These are phyloP conservation scores for Striga hermonthica DNA, from an alignment of 305 asterid genomes.

Conservation along the genomic window DNA sequence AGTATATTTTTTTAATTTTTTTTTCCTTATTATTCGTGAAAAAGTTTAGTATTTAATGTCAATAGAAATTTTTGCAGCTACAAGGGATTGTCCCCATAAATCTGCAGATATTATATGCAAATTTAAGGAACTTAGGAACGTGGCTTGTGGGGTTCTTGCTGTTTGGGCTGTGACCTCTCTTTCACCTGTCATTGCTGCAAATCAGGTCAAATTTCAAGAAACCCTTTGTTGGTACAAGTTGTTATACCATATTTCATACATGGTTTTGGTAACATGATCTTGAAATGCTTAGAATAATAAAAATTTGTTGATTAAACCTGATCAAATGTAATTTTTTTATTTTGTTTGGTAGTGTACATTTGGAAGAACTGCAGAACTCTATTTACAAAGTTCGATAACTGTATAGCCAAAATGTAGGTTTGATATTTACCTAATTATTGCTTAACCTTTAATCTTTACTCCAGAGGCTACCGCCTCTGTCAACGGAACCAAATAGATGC, in stretches of 20 bases:
- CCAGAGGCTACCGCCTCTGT: slow-evolving; percentile 93
- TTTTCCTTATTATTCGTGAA: not conserved
- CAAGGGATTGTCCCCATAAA: slow-evolving; percentile 32
- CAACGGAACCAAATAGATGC: slow-evolving; percentile 77
- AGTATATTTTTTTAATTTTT: slow-evolving; percentile 7
- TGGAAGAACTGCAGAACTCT: not conserved
- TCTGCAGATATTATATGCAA: slow-evolving; percentile 33
- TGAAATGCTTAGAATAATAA: too few relatives aligned
- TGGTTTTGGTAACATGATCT: too few relatives aligned
- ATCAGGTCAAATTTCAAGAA: slow-evolving; percentile 43
- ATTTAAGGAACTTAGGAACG: slow-evolving; percentile 63
- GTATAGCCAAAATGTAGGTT: not conserved
- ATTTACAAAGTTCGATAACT: not conserved
- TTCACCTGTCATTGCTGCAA: slow-evolving; percentile 82
- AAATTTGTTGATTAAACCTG: too few relatives aligned
- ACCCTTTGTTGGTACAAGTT: not conserved
- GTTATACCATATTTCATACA: not conserved
- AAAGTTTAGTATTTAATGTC: not conserved
- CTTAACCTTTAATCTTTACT: slow-evolving; percentile 22
- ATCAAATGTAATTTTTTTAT: too few relatives aligned
- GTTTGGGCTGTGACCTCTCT: slow-evolving; percentile 79
- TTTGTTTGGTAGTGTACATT: too few relatives aligned
- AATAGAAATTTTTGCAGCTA: slow-evolving; percentile 32
- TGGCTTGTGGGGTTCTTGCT: slow-evolving; percentile 83
- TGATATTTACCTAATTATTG: not conserved